Evolutionary conservation across 495 filamentous ascomycete species (phyloP).

Genomic region (Ramalina peruviana): DNA sequence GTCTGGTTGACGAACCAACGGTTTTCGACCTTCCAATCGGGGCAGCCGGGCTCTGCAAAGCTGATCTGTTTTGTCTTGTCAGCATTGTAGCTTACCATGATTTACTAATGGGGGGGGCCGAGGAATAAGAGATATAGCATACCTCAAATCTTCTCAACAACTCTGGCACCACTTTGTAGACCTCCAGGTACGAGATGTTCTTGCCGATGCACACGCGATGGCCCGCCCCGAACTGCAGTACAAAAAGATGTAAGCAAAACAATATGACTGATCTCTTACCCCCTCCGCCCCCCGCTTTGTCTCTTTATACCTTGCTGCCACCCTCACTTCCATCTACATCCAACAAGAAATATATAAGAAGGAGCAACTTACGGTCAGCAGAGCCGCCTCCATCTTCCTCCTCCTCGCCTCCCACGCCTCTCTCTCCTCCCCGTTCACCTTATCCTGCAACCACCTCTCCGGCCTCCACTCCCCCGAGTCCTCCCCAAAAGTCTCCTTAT

Average conservation of each 20-base stretch:
- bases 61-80: too few species aligned
- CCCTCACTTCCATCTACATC: not conserved
- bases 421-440: too few species aligned
- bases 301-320: too few species aligned
- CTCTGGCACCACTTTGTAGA: slow-evolving; percentile 64
- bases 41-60: too few species aligned
- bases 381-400: slow-evolving; percentile 5
- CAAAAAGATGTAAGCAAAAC: too few species aligned
- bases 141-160: slow-evolving; percentile 52
- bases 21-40: too few species aligned
- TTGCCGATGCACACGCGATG: slow-evolving; percentile 51
- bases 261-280: too few species aligned
- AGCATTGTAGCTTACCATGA: too few species aligned
- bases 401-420: not conserved
- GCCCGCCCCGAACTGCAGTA: slow-evolving; percentile 44
- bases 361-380: slow-evolving; percentile 14
- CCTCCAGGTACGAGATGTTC: slow-evolving; percentile 64
- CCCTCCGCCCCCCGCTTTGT: too few species aligned
- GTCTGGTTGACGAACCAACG: too few species aligned
- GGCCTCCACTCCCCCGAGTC: slow-evolving; percentile 17
- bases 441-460: slow-evolving; percentile 14
- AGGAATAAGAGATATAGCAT: too few species aligned
- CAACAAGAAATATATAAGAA: not conserved
- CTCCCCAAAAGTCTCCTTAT: slow-evolving; percentile 13
- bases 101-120: too few species aligned